Evolutionary conservation across 305 asterid genomes (phyloP).

Genomic region (Andrographis paniculata): DNA sequence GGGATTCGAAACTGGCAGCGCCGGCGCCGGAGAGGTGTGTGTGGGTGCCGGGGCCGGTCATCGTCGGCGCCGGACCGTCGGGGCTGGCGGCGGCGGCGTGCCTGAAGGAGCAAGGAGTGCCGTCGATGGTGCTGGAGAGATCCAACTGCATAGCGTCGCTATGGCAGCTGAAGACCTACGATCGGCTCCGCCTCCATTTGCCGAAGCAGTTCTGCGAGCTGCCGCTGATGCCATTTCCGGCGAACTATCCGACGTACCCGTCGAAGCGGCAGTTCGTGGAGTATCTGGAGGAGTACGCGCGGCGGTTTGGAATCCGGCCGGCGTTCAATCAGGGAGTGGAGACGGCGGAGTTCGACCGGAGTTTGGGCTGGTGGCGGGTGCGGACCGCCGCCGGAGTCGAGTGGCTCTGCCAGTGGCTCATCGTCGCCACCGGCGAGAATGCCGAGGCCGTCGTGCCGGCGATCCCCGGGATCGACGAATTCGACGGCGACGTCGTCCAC

Average conservation of each 20-base stretch:
- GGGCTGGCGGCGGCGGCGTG: constrained; percentile 10
- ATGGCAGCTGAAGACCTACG: constrained; percentile 5
- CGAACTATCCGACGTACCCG: constrained; percentile 1
- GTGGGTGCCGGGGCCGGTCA: constrained; percentile 1
- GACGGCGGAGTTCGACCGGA: constrained; percentile 42
- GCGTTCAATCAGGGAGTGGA: constrained; percentile 41
- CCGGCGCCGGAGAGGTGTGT: constrained; percentile 2
- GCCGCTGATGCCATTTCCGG: background rate
- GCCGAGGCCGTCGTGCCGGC: constrained; percentile 72
- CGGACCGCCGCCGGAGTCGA: constrained; percentile 23
- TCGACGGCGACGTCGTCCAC: constrained; percentile 53
- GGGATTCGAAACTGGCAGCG: too few species aligned
- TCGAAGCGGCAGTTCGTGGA: constrained; percentile 3
- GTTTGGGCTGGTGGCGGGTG: constrained; percentile 51
- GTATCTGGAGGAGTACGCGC: background rate
- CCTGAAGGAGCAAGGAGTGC: background rate
- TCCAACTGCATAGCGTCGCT: constrained; percentile 6
- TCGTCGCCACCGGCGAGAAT: constrained; percentile 95
- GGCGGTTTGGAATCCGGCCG: background rate
- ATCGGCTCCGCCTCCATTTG: constrained; percentile 1
- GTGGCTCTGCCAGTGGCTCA: constrained; percentile 58
- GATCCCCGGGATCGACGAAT: constrained; percentile 50
- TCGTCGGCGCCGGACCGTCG: constrained; percentile 10
- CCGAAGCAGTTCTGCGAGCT: constrained; percentile 6
- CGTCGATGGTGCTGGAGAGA: constrained; percentile 2